Evolutionary conservation across 2,329 filamentous ascomycete genomes (phyloP).

Genomic region (Cladophialophora bantiana): DNA sequence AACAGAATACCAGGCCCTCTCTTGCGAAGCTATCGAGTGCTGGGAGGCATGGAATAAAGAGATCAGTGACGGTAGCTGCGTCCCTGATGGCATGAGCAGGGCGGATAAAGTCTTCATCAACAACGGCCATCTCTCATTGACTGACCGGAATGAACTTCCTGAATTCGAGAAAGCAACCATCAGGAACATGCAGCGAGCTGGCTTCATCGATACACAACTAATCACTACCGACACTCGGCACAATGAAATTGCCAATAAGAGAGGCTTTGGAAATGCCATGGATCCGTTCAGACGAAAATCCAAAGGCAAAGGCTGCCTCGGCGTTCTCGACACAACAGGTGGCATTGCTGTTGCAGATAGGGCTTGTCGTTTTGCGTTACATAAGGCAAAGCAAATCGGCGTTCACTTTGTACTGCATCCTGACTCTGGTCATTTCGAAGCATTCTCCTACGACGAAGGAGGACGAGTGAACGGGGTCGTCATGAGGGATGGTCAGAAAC

Average conservation of each 20-base stretch:
- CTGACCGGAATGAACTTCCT: slow-evolving; percentile 19
- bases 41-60: slow-evolving; percentile 59
- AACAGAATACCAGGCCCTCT: slow-evolving; percentile 56
- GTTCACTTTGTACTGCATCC: slow-evolving; percentile 53
- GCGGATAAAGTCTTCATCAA: slow-evolving; percentile 50
- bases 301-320: slow-evolving; percentile 44
- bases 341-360: slow-evolving; percentile 57
- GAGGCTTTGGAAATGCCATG: slow-evolving; percentile 45
- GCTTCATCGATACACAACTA: slow-evolving; percentile 48
- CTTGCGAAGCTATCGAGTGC: slow-evolving; percentile 50
- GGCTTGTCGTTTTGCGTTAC: slow-evolving; percentile 55
- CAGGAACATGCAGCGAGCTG: slow-evolving; percentile 47
- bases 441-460: slow-evolving; percentile 35
- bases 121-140: slow-evolving; percentile 45
- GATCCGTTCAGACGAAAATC: slow-evolving; percentile 49
- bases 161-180: slow-evolving; percentile 50
- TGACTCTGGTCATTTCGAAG: slow-evolving; percentile 44
- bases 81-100: slow-evolving; percentile 49
- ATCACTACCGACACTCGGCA: slow-evolving; percentile 43
- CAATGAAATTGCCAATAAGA: slow-evolving; percentile 41
- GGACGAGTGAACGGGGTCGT: slow-evolving; percentile 43
- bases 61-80: slow-evolving; percentile 41
- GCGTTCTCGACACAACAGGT: slow-evolving; percentile 56
- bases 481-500: slow-evolving; percentile 22
- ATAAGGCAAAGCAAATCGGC: slow-evolving; percentile 52